A percentile compares a stretch with the other conserved stretches of the same genome.
Evolutionary conservation across 2,329 filamentous ascomycete genomes (phyloP).

Genomic region (Calonectria ilicicola): DNA sequence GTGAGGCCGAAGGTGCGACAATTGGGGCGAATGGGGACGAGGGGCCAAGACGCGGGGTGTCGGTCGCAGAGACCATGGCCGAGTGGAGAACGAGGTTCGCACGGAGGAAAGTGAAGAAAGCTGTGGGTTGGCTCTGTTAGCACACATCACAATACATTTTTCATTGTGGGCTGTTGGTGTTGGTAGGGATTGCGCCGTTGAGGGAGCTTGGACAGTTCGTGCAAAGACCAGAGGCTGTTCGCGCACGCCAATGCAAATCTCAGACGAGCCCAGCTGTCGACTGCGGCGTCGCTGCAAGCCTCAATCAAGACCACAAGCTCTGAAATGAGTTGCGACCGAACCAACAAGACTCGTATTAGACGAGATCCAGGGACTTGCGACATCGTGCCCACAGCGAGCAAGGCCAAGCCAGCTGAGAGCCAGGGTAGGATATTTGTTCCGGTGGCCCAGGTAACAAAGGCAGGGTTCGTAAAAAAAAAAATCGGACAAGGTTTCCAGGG

Average conservation of each 20-base stretch:
- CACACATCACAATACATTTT: background rate
- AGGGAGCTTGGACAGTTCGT: background rate
- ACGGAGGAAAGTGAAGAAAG: conserved; percentile 85
- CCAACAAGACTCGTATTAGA: conserved; percentile 1
- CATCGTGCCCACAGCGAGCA: conserved; percentile 16
- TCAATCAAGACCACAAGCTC: background rate
- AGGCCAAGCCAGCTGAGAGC: conserved; percentile 22
- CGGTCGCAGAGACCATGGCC: conserved; percentile 71
- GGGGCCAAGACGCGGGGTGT: conserved; percentile 73
- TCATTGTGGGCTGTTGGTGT: background rate
- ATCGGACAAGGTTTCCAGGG: conserved; percentile 10
- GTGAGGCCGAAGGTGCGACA: conserved; percentile 65
- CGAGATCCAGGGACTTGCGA: background rate
- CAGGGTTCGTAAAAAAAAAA: conserved; percentile 10
- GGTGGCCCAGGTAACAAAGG: conserved; percentile 24
- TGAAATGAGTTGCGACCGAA: background rate
- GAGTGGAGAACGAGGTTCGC: conserved; percentile 81
- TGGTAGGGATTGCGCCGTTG: background rate
- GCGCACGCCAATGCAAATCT: background rate
- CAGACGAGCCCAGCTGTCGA: background rate
- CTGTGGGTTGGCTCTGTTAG: conserved; percentile 56
- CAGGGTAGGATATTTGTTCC: conserved; percentile 21
- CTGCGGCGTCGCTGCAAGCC: background rate
- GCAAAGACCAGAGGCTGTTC: conserved; percentile 3
- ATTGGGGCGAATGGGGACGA: conserved; percentile 49